Evolutionary conservation across 345 rosid genomes (phyloP), one percentile per base, ranked within the genome.

Genomic region (Ceriops decandra): DNA sequence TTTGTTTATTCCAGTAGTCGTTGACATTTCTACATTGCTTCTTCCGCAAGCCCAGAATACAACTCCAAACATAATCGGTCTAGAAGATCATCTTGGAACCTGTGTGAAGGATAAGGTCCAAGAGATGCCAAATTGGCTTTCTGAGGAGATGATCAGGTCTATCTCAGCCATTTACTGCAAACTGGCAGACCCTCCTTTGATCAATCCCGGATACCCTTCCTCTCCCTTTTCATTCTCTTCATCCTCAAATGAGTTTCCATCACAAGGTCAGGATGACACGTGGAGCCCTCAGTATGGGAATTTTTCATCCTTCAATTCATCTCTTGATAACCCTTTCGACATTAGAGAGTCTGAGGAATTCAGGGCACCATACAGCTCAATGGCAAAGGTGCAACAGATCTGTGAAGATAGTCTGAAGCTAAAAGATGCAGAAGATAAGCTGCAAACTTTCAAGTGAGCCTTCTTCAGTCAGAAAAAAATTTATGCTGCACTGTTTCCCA

Each of bases 121-220:
- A 2, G 82, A 77, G 70, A 75, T 87, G 26, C 82, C 95, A 49
- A 93, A 88, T 78, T 81, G 81, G 83, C 81, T 93, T 6, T 93
- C 96, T 0, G 96, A 86, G 79, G 91, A 88, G 80, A 85, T 93
- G 90, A 77, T 93, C 79, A 91, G 81, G 84, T 82, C 84, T 73
- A 88, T 93, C 72, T 84, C 90, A 65, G 74, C 70, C 73, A 86
- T 88, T 58, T 73, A 81, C 62, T 83, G 80, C 77, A 82, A 88
- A 70, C 84, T 91, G 16, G 88, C 85, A 46, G 86, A 85, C 60
- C 93, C 76, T 66, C 86, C 97, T 64, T 68, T 87, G 70, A 68
- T 58, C 16, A 78, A 76, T 71, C 83, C 36, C 57, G 82, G 76
- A 47, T 57, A 67, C 59, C 66, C 77, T 51, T 67, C 77, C 62